phyloP scores from a whole-genome alignment of 2,329 filamentous ascomycete genomes.

The Diaporthe vaccinii region DNA sequence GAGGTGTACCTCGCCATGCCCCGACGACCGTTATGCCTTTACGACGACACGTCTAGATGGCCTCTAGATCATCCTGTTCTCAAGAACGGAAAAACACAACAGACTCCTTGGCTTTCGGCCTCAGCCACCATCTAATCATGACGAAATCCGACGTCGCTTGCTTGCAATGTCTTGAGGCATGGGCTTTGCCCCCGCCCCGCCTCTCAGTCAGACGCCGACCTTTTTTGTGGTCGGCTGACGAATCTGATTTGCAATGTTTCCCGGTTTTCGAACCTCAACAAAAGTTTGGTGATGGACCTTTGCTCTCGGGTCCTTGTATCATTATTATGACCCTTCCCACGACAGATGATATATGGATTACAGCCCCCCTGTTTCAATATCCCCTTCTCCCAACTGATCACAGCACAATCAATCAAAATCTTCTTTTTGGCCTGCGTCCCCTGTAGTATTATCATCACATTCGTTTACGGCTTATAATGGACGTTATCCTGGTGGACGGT shows the following conservation, averaged over 20 bases:
- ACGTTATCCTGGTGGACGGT: not conserved
- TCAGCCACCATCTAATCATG: slow-evolving; percentile 36
- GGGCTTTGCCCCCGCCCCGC: slow-evolving; percentile 17
- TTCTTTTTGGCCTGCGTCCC: slow-evolving; percentile 30
- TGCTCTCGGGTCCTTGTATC: slow-evolving; percentile 34
- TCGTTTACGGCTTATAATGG: slow-evolving; percentile 36
- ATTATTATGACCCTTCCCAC: slow-evolving; percentile 31
- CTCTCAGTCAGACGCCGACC: slow-evolving; percentile 21
- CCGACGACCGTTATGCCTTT: slow-evolving; percentile 43
- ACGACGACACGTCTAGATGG: slow-evolving; percentile 42
- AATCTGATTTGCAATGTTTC: not conserved
- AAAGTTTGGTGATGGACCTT: slow-evolving; percentile 36
- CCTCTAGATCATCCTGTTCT: slow-evolving; percentile 40
- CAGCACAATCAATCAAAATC: slow-evolving; percentile 14
- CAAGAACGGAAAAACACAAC: slow-evolving; percentile 34
- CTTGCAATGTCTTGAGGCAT: slow-evolving; percentile 27
- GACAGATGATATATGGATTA: slow-evolving; percentile 37
- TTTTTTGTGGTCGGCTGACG: not conserved
- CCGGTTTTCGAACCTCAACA: slow-evolving; percentile 23
- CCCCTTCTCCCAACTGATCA: slow-evolving; percentile 17
- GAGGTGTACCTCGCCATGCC: slow-evolving; percentile 40
- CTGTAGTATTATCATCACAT: slow-evolving; percentile 34
- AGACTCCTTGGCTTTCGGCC: slow-evolving; percentile 32
- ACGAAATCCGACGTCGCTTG: slow-evolving; percentile 27
- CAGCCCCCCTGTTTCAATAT: slow-evolving; percentile 32